Percentiles rank a stretch among this genome's conserved stretches.
Conservation (phyloP, 495 filamentous ascomycete species). For the Astrocystis sublimbata region DNA sequence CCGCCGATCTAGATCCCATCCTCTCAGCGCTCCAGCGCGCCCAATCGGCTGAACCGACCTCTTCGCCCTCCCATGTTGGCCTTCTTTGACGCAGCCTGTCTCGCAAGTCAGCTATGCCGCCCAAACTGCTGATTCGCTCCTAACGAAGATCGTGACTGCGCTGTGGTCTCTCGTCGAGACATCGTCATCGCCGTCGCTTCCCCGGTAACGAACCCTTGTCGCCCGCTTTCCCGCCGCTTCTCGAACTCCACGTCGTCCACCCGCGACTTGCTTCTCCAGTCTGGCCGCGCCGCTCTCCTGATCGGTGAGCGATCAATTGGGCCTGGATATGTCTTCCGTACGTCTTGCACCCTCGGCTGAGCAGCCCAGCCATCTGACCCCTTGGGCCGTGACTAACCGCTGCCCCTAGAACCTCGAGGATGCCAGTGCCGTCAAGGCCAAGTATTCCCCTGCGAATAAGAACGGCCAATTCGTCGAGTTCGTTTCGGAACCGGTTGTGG, state of each 20-base stretch:
- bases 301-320: neutral
- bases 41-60: slow-evolving; percentile 17
- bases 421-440: slow-evolving; percentile 26
- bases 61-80: slow-evolving; percentile 30
- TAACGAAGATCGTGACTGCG: slow-evolving; percentile 30
- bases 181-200: neutral
- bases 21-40: slow-evolving; percentile 1
- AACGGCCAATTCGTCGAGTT: slow-evolving; percentile 44
- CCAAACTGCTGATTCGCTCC: slow-evolving; percentile 25
- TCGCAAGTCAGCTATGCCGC: slow-evolving; percentile 34
- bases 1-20: slow-evolving; percentile 13
- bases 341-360: slow-evolving; percentile 17
- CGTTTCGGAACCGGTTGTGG: slow-evolving; percentile 75
- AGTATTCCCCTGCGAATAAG: slow-evolving; percentile 22
- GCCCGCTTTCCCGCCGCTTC: slow-evolving; percentile 11
- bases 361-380: neutral
- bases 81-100: slow-evolving; percentile 17
- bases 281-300: neutral
- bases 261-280: slow-evolving; percentile 9
- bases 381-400: slow-evolving; percentile 19
- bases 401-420: slow-evolving; percentile 27
- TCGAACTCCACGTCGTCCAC: slow-evolving; percentile 16
- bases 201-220: neutral
- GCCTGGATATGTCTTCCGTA: slow-evolving; percentile 38
- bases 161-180: neutral